Evolutionary conservation across 495 filamentous ascomycete genomes (phyloP).

Genomic region (Talaromyces liani): DNA sequence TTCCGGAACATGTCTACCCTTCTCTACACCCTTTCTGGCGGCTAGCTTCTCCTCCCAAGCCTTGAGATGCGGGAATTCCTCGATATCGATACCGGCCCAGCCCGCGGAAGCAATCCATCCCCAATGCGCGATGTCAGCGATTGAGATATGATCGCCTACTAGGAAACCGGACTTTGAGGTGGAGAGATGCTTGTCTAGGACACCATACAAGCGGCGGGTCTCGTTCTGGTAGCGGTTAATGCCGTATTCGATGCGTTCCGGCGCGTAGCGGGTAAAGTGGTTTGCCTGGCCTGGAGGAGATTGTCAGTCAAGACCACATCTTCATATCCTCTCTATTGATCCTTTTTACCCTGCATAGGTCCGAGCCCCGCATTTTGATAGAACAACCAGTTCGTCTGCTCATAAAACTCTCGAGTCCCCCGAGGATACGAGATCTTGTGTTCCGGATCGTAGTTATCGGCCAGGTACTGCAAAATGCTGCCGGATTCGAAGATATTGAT

Average conservation of each 20-base stretch:
- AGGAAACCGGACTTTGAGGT: conserved; percentile 60
- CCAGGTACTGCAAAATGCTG: conserved; percentile 80
- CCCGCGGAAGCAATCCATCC: conserved; percentile 60
- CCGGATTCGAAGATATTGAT: conserved; percentile 81
- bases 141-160: conserved; percentile 71
- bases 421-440: conserved; percentile 77
- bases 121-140: conserved; percentile 78
- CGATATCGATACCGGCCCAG: conserved; percentile 68
- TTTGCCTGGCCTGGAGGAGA: conserved; percentile 54
- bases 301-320: background rate
- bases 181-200: conserved; percentile 67
- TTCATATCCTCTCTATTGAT: too few relatives aligned
- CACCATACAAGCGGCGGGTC: conserved; percentile 69
- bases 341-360: conserved; percentile 67
- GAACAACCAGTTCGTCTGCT: conserved; percentile 72
- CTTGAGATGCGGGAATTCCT: conserved; percentile 70
- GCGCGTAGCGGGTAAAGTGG: conserved; percentile 82
- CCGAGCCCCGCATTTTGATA: conserved; percentile 73
- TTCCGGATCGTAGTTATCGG: conserved; percentile 70
- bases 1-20: conserved; percentile 69
- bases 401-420: conserved; percentile 68
- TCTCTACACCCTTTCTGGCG: conserved; percentile 61
- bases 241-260: conserved; percentile 80
- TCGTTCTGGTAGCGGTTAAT: conserved; percentile 78
- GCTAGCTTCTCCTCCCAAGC: conserved; percentile 68